A percentile compares a stretch with the other conserved stretches of the same genome.
Conservation (phyloP, 257 asterid genomes). For the Eucommia ulmoides region DNA sequence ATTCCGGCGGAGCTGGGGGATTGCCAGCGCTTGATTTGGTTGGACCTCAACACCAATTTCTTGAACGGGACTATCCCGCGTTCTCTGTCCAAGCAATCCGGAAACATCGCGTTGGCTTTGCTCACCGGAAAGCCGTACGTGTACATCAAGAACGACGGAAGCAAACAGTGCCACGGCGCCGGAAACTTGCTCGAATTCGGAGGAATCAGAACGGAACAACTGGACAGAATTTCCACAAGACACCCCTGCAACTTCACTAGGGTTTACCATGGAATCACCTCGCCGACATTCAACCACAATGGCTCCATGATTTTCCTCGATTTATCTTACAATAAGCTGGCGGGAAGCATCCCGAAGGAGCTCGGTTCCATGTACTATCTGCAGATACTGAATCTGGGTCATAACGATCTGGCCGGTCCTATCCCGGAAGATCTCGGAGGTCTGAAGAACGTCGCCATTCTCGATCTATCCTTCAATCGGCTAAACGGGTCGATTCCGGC, state of each 20-base stretch:
- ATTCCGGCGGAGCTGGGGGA: not conserved
- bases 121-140: not conserved
- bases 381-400: not conserved
- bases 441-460: not conserved
- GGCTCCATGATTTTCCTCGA: constrained; percentile 1
- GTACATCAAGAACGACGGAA: not conserved
- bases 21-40: constrained; percentile 2
- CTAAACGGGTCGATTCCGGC: not conserved
- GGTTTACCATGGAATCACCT: not conserved
- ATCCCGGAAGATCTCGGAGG: not conserved
- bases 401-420: not conserved
- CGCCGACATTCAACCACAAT: constrained; percentile 4
- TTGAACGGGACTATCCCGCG: constrained; percentile 2
- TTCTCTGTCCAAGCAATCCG: not conserved
- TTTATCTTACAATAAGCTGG: constrained; percentile 2
- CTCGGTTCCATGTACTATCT: not conserved
- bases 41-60: not conserved
- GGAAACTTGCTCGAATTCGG: not conserved
- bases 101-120: not conserved
- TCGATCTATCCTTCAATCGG: not conserved
- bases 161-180: constrained; percentile 1
- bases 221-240: not conserved
- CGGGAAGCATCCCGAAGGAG: constrained; percentile 1
- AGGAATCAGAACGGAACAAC: not conserved
- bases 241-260: not conserved